A percentile compares a stretch with the other conserved stretches of the same genome.
These are phyloP conservation scores for Cordyceps farinosa DNA, from an alignment of 2,329 filamentous ascomycete species.

Conservation along the genomic window DNA sequence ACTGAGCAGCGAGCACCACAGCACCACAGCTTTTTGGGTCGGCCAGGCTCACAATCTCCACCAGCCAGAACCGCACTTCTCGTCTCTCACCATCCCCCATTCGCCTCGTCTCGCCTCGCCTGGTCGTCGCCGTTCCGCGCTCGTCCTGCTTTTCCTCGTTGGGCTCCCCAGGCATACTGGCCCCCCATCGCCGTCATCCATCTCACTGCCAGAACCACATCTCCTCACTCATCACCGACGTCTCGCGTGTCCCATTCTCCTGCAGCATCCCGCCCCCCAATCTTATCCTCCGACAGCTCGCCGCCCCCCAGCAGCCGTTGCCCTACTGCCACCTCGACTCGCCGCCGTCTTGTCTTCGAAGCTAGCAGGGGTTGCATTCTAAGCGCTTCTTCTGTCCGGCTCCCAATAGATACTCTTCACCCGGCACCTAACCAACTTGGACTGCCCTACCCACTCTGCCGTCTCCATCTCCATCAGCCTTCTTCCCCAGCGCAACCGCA, in stretches of 20 bases:
- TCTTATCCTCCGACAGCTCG: background rate
- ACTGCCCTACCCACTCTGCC: background rate
- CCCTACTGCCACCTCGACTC: background rate
- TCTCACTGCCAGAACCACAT: too few species aligned
- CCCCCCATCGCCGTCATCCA: background rate
- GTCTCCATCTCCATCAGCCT: constrained; percentile 10
- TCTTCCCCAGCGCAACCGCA: constrained; percentile 11
- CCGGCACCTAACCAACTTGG: background rate
- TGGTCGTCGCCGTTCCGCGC: background rate
- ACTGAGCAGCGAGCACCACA: background rate
- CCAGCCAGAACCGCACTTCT: background rate
- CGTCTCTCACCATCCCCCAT: constrained; percentile 10
- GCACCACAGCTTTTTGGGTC: background rate
- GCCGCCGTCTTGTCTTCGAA: background rate
- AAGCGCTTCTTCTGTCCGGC: constrained; percentile 12
- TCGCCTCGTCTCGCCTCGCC: background rate
- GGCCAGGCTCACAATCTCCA: constrained; percentile 10
- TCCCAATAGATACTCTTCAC: background rate
- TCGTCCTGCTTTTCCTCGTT: background rate
- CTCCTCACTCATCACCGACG: background rate
- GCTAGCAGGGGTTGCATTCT: constrained; percentile 11
- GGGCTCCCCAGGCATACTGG: constrained; percentile 6
- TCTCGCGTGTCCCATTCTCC: background rate
- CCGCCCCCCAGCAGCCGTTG: background rate
- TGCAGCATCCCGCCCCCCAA: background rate